These are phyloP conservation scores for Rhododendron simsii DNA, from an alignment of 148 eudicot species.

Conservation along the genomic window DNA sequence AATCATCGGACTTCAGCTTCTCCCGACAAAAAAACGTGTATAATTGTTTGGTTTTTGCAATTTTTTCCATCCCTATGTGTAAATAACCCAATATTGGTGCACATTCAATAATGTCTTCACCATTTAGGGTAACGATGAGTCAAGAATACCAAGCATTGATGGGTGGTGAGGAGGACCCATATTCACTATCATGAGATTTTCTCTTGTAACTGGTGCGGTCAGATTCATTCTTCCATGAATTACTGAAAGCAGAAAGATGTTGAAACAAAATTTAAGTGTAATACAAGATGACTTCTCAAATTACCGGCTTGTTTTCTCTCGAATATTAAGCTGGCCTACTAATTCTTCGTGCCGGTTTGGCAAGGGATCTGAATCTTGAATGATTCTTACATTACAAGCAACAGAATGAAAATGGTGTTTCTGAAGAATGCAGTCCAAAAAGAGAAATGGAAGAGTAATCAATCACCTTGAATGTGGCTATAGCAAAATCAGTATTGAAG, in stretches of 20 bases:
- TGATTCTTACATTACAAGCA: not conserved
- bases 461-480: not conserved
- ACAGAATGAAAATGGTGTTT: not conserved
- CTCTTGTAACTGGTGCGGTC: not conserved
- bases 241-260: not conserved
- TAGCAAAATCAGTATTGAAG: not conserved
- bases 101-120: no score
- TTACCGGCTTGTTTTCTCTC: not conserved
- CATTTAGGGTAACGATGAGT: no score
- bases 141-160: no score
- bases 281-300: not conserved
- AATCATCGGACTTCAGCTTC: not conserved
- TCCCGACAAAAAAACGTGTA: not conserved
- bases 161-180: no score
- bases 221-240: not conserved
- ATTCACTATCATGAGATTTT: no score
- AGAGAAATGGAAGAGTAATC: not conserved
- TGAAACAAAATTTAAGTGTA: no score
- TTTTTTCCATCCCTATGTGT: no score
- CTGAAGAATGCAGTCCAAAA: not conserved
- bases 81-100: no score
- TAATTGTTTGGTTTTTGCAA: no score
- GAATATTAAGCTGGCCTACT: not conserved
- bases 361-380: not conserved
- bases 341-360: not conserved